Evolutionary conservation across 148 eudicot species (phyloP).

Genomic region (Vaccinium myrtillus): DNA sequence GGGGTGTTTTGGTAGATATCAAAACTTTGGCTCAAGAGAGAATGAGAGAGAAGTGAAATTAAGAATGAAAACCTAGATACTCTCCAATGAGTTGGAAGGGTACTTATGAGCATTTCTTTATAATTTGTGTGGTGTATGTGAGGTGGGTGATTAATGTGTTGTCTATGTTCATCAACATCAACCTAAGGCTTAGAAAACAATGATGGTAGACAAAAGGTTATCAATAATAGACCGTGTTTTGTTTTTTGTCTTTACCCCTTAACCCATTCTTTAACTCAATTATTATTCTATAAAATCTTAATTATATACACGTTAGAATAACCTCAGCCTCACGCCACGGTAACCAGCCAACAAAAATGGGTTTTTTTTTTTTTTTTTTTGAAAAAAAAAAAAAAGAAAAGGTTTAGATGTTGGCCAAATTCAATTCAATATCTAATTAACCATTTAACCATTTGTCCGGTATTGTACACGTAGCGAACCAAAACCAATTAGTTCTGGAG

Average conservation of each 20-base stretch:
- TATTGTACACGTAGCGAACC: neutral
- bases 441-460: neutral
- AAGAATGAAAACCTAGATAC: neutral
- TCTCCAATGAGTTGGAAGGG: neutral
- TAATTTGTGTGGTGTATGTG: neutral
- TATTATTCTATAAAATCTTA: neutral
- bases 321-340: conserved; percentile 26
- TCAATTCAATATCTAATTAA: neutral
- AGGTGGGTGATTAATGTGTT: neutral
- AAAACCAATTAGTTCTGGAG: neutral
- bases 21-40: neutral
- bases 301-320: conserved; percentile 24
- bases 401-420: neutral
- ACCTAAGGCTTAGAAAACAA: neutral
- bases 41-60: neutral
- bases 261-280: neutral
- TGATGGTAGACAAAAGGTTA: conserved; percentile 29
- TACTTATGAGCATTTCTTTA: neutral
- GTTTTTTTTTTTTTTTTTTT: neutral
- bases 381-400: neutral
- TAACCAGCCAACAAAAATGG: neutral
- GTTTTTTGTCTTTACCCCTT: conserved; percentile 26
- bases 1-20: neutral
- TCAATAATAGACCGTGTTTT: conserved; percentile 12
- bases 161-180: conserved; percentile 13